Conservation (phyloP, 768 basidiomycete species). For the Kwoniella dendrophila region DNA sequence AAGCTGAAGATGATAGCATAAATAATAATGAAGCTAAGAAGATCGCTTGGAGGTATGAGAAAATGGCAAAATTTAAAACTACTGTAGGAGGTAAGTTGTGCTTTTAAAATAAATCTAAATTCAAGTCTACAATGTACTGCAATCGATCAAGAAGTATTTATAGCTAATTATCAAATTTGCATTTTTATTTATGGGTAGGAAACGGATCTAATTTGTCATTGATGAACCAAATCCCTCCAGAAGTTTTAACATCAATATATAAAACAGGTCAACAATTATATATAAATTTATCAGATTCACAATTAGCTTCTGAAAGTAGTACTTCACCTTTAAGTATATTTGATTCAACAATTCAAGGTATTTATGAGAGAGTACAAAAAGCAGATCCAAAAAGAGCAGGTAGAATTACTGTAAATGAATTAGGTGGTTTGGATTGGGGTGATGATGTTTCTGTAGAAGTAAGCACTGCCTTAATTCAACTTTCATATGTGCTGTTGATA, state of each 20-base stretch:
- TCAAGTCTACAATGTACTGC: too few relatives aligned
- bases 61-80: slow-evolving; percentile 89
- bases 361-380: slow-evolving; percentile 17
- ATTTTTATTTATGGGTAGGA: background rate
- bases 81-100: slow-evolving; percentile 61
- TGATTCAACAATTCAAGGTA: slow-evolving; percentile 12
- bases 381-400: slow-evolving; percentile 29
- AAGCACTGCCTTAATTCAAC: slow-evolving; percentile 24
- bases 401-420: slow-evolving; percentile 53
- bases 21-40: slow-evolving; percentile 67
- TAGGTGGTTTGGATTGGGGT: slow-evolving; percentile 55
- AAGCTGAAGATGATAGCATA: slow-evolving; percentile 33
- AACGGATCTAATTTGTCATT: slow-evolving; percentile 30
- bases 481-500: too few relatives aligned
- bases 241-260: slow-evolving; percentile 28
- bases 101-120: too few relatives aligned
- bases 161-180: background rate
- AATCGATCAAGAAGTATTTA: background rate
- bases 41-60: slow-evolving; percentile 97
- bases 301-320: background rate
- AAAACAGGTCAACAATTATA: slow-evolving; percentile 28
- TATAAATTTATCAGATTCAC: slow-evolving; percentile 22
- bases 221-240: slow-evolving; percentile 42
- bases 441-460: slow-evolving; percentile 31
- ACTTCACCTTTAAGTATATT: slow-evolving; percentile 7